Evolutionary conservation across 768 basidiomycete species (phyloP), one percentile per base, ranked within the genome.

Genomic region (Termitomyces bulborhizus): DNA sequence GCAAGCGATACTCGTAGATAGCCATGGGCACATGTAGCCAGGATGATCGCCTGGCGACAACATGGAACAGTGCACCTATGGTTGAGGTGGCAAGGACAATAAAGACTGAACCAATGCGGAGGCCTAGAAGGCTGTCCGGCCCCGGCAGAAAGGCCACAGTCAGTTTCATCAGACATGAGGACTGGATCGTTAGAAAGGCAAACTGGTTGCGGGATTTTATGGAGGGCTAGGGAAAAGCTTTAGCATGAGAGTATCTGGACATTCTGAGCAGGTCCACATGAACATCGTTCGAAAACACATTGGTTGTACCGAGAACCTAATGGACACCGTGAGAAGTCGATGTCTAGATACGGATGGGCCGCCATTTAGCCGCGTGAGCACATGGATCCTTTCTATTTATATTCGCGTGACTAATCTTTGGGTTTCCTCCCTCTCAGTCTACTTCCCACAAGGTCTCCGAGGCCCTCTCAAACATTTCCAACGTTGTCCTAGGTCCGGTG

Each of bases 31-130:
- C 73, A 45, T 68, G 73, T 7, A 90, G 56, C 74, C 76, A 76
- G 4, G 63, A 71, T 0, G 81, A 73, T 46, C 79, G 75, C 45
- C 65, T 75, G 4, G 86, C 77, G 24, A 90, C 62, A 31, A 92
- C 75, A 12, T 91, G 91, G 70, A 92, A 88, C 51, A 85, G 71
- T 6, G 88, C 80, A n/a, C 88, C 89, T 9, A 66, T 59, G 6
- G 72, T 69, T 1, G 88, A 86, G 24, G 80, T 78, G 3, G 72
- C 64, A 56, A 89, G 74, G 63, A 92, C 81, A 60, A 93, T 74
- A 70, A 93, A 93, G 61, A 92, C 69, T 18, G 88, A 81, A 1
- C 78, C 90, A 46, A 92, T 74, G 3, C 90, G 80, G 43, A 93
- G 71, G 34, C 72, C 66, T 6, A 76, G 66, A 56, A 76, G 71